Conservation (phyloP, 225 moss, liverwort and hornwort species). For the Pseudoscleropodium purum region DNA sequence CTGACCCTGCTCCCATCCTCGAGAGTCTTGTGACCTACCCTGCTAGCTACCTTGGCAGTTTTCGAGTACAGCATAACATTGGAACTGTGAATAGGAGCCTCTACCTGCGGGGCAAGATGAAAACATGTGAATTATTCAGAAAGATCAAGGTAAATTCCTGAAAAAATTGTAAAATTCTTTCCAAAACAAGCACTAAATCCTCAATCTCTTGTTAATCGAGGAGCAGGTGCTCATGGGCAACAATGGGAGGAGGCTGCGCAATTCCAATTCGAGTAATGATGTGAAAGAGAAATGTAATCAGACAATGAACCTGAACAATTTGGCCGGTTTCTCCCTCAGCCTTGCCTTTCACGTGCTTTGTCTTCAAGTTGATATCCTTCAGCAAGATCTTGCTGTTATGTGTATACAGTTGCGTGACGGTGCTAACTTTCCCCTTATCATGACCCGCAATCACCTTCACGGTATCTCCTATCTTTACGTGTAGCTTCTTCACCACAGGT, state of each 20-base stretch:
- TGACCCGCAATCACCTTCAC: slow-evolving; percentile 86
- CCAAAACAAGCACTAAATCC: neutral
- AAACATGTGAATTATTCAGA: neutral
- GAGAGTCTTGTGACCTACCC: slow-evolving; percentile 90
- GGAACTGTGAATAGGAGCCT: slow-evolving; percentile 90
- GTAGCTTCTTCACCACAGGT: slow-evolving; percentile 66
- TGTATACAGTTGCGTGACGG: slow-evolving; percentile 46
- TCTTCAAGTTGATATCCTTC: slow-evolving; percentile 92
- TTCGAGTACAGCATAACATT: slow-evolving; percentile 98
- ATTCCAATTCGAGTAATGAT: neutral
- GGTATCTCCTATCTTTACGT: slow-evolving; percentile 91
- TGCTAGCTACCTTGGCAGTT: slow-evolving; percentile 79
- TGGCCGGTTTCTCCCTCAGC: slow-evolving; percentile 92
- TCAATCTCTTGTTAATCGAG: neutral
- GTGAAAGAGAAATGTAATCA: neutral
- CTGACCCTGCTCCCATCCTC: slow-evolving; percentile 80
- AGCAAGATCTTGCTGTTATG: slow-evolving; percentile 92
- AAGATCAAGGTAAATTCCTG: neutral
- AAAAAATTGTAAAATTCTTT: neutral
- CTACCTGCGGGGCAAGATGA: slow-evolving; percentile 36
- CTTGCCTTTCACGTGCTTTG: slow-evolving; percentile 96
- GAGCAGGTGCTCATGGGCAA: neutral
- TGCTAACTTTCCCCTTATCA: slow-evolving; percentile 73
- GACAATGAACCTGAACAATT: slow-evolving; percentile 70
- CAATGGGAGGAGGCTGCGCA: neutral